Conservation (phyloP, 2,329 filamentous ascomycete genomes). For the Fusarium staphyleae region DNA sequence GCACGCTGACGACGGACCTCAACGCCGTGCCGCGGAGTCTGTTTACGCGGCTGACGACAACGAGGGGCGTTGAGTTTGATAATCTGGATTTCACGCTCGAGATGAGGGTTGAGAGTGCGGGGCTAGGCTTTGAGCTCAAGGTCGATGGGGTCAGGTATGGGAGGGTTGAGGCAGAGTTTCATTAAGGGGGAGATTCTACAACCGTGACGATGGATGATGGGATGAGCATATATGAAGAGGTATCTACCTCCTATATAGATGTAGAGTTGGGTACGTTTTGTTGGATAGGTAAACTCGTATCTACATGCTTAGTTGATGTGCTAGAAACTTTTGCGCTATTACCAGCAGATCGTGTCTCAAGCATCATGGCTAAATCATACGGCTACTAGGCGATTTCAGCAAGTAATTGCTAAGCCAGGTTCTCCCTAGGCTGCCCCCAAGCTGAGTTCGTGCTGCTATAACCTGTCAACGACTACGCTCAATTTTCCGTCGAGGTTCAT, state of each 20-base stretch:
- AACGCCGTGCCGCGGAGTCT: slow-evolving; percentile 75
- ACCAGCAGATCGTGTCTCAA: no score
- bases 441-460: no score
- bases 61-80: slow-evolving; percentile 80
- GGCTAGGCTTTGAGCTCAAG: slow-evolving; percentile 78
- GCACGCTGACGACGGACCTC: slow-evolving; percentile 81
- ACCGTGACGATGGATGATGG: neutral
- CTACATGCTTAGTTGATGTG: no score
- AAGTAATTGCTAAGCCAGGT: no score
- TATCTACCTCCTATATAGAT: neutral
- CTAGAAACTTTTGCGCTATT: no score
- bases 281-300: no score
- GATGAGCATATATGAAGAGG: neutral
- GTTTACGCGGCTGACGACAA: slow-evolving; percentile 79
- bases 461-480: no score
- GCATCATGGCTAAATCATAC: no score
- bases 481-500: no score
- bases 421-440: no score
- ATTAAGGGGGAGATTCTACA: slow-evolving; percentile 42
- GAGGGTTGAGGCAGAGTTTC: slow-evolving; percentile 79
- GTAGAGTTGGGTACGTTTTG: neutral
- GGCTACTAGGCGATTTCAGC: no score
- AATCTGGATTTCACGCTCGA: slow-evolving; percentile 83
- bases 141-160: slow-evolving; percentile 81
- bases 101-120: slow-evolving; percentile 82